phyloP scores from a whole-genome alignment of 169 alveolate genomes.

The Plasmodium knowlesi region DNA sequence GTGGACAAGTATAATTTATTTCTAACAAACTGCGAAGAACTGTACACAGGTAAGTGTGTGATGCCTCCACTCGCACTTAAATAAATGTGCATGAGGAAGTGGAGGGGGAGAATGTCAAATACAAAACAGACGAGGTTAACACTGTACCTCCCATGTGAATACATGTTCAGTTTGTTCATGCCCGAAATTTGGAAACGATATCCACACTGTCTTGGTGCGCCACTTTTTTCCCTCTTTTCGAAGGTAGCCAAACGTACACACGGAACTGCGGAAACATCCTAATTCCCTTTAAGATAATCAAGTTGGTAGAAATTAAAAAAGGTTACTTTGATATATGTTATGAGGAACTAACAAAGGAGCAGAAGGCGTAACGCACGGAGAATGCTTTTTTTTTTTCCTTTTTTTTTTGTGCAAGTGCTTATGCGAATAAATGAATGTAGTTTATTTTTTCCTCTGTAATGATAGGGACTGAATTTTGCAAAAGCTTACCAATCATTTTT shows the following conservation, averaged over 20 bases:
- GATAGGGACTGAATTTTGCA: neutral
- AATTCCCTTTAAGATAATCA: slow-evolving; percentile 51
- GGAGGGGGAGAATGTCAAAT: neutral
- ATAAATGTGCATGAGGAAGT: neutral
- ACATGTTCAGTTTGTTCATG: neutral
- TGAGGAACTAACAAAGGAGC: slow-evolving; percentile 17
- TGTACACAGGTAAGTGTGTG: slow-evolving; percentile 29
- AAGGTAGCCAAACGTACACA: slow-evolving; percentile 25
- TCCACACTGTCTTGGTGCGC: neutral
- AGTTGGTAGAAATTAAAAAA: slow-evolving; percentile 37
- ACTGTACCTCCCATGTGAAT: neutral
- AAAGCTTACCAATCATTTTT: neutral
- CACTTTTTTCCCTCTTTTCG: neutral
- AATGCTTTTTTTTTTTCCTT: neutral
- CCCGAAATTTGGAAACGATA: neutral
- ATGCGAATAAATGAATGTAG: neutral
- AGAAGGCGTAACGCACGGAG: neutral
- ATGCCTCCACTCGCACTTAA: neutral
- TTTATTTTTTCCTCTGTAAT: neutral
- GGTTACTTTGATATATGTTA: slow-evolving; percentile 47
- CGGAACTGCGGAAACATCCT: slow-evolving; percentile 28
- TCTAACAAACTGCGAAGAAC: slow-evolving; percentile 55
- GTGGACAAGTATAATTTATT: slow-evolving; percentile 49
- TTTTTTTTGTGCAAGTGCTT: neutral
- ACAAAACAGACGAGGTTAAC: neutral